Evolutionary conservation across 2,329 filamentous ascomycete species (phyloP).

Genomic region (Trichoderma sp.): DNA sequence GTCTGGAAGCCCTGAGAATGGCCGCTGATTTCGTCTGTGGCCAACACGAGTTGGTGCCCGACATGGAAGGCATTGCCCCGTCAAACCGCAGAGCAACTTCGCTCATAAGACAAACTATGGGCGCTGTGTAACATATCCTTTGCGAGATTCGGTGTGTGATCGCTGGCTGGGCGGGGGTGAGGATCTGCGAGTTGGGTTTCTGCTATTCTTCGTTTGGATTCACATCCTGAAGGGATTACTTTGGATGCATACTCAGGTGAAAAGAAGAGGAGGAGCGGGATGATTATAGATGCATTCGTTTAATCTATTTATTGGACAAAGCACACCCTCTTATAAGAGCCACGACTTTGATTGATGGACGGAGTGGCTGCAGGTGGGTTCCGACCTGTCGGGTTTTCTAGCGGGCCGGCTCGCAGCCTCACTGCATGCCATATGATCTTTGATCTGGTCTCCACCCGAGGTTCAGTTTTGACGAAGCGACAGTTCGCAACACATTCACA

Average conservation of each 20-base stretch:
- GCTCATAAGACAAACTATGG: not conserved
- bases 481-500: not conserved
- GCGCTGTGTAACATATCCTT: conserved; percentile 10
- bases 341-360: not conserved
- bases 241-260: not conserved
- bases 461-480: not conserved
- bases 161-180: not conserved
- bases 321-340: not conserved
- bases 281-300: not conserved
- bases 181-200: not conserved
- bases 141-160: not conserved
- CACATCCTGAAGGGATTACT: not conserved
- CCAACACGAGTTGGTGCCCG: not conserved
- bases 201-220: not conserved
- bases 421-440: conserved; percentile 17
- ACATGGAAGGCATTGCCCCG: not conserved
- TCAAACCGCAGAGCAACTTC: not conserved
- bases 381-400: conserved; percentile 27
- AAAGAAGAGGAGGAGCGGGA: not conserved
- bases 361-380: conserved; percentile 2
- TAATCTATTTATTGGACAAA: not conserved
- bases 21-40: not conserved
- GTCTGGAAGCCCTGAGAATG: not conserved
- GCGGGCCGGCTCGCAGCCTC: conserved; percentile 26
- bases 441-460: conserved; percentile 8